phyloP scores from a whole-genome alignment of 306 rosid species.

The Nissolia schottii region DNA sequence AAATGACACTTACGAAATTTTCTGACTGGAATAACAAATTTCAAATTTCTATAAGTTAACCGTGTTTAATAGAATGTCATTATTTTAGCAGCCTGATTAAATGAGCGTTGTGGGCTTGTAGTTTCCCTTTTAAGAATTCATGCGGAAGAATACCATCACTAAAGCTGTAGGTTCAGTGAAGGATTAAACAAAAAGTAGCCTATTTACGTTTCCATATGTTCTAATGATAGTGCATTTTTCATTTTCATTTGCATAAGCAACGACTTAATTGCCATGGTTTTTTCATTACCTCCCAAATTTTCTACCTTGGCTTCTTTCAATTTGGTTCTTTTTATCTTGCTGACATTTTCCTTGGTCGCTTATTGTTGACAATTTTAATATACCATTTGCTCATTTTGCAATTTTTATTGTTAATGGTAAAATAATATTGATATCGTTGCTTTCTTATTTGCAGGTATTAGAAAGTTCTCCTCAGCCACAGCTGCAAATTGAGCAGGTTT shows the following conservation, averaged over 20 bases:
- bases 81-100: neutral
- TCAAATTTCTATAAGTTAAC: neutral
- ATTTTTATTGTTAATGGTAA: neutral
- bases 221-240: neutral
- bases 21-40: neutral
- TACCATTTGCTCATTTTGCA: neutral
- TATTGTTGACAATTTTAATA: neutral
- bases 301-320: neutral
- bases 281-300: neutral
- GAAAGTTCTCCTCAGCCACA: constrained; percentile 53
- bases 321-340: neutral
- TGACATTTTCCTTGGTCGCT: neutral
- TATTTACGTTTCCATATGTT: neutral
- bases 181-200: neutral
- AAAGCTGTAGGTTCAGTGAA: neutral
- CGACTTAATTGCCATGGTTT: neutral
- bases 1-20: no score
- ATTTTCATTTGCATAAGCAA: neutral
- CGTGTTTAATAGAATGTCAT: neutral
- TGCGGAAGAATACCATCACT: neutral
- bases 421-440: neutral
- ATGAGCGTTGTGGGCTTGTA: neutral
- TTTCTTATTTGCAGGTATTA: constrained; percentile 47
- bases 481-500: constrained; percentile 52
- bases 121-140: no score